phyloP scores from a whole-genome alignment of 164 flowering plant genomes.

The Euptelea pleiosperma region DNA sequence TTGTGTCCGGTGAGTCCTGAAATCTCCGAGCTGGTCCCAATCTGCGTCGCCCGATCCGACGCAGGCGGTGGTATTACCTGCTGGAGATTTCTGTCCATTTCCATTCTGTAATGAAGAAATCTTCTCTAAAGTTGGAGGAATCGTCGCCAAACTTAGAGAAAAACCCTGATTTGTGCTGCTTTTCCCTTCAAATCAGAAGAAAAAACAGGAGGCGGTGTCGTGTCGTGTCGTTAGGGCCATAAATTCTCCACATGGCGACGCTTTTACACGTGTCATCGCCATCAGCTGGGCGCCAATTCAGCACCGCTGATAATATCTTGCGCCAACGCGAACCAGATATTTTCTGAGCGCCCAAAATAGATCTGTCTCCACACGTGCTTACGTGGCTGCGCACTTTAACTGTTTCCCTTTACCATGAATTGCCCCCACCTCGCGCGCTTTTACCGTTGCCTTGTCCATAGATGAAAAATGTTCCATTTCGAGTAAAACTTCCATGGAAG shows the following conservation, averaged over 20 bases:
- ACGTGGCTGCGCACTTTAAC: constrained; percentile 1
- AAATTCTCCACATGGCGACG: constrained; percentile 28
- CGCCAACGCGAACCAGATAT: constrained; percentile 21
- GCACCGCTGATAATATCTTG: constrained; percentile 5
- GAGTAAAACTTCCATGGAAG: no score
- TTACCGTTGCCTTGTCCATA: no score
- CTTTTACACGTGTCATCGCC: constrained; percentile 40
- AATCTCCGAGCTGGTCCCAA: neutral
- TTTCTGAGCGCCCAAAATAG: neutral
- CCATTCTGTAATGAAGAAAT: neutral
- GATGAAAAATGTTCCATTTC: no score
- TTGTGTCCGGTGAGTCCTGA: constrained; percentile 11
- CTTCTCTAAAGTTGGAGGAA: neutral
- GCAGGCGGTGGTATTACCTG: neutral
- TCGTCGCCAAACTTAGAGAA: neutral
- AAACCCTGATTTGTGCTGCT: neutral
- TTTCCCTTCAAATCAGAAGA: neutral
- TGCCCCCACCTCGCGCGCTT: no score
- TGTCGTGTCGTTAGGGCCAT: constrained; percentile 19
- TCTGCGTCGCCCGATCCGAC: constrained; percentile 10
- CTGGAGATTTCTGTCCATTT: neutral
- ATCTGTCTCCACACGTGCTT: neutral
- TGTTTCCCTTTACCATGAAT: no score
- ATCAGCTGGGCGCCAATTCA: constrained; percentile 25
- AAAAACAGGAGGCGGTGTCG: neutral